These are phyloP conservation scores for Capsella rubella DNA, from an alignment of 441 rosid species.

Conservation along the genomic window DNA sequence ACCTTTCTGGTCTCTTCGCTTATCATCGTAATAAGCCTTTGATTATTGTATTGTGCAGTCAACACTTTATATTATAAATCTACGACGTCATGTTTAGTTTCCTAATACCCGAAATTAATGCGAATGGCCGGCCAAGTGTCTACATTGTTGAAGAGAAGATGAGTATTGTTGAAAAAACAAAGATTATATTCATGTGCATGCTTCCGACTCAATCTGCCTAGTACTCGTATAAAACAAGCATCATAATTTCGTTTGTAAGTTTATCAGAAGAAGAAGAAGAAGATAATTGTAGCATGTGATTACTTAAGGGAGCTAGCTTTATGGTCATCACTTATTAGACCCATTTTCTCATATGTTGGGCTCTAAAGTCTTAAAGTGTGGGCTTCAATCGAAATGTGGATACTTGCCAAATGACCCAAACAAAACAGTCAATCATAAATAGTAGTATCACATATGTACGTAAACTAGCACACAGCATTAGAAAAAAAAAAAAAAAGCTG, in stretches of 20 bases:
- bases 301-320: neutral
- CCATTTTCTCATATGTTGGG: neutral
- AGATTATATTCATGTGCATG: neutral
- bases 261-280: too few relatives aligned
- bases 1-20: slow-evolving; percentile 26
- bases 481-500: neutral
- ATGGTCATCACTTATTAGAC: neutral
- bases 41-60: slow-evolving; percentile 10
- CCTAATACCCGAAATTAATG: neutral
- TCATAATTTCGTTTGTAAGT: too few relatives aligned
- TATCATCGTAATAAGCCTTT: slow-evolving; percentile 22
- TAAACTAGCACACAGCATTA: neutral
- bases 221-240: neutral
- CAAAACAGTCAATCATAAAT: neutral
- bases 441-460: neutral
- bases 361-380: slow-evolving; percentile 3
- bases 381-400: neutral
- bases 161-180: too few relatives aligned
- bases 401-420: neutral
- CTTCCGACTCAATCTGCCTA: neutral
- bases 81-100: slow-evolving; percentile 15
- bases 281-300: too few relatives aligned
- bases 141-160: slow-evolving; percentile 1
- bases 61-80: neutral
- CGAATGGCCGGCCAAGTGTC: slow-evolving; percentile 15